Base-by-base conservation (phyloP, 306 rosid species). In the Trifolium fragiferum region DNA sequence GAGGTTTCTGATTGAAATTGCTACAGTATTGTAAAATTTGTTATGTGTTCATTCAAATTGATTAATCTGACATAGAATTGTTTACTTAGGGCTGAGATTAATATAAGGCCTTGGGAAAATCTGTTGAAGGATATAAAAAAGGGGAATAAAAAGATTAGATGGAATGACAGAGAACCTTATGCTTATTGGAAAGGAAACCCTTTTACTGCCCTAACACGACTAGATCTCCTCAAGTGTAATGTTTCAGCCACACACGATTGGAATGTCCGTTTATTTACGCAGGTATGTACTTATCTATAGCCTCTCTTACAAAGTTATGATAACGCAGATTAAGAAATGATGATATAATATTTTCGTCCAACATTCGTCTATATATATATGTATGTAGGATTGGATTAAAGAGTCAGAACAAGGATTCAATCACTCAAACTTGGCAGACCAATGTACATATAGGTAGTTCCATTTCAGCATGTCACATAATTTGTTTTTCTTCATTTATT, bases 111-210 rank as follows among this genome's bases (percentile, higher is more conserved):
- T n/a, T 92, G 98, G 98, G 83, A 60, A 55, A 82, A 68, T 16
- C 6, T 85, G 21, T 54, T 88, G 79, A 66, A 78, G 76, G 91
- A 81, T 10, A 82, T 92, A 15, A 82, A 76, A 66, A 75, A 82
- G 60, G 96, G 93, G 5, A 92, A 90, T 59, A 77, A 72, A 35
- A 85, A 67, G 79, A 83, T 68, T 20, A 61, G 81, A 46, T 92
- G 96, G 92, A 25, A 43, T 2, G 89, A 92, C 1, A 88, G 93
- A 72, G 85, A 81, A 49, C 87, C 96, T 12, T 90, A 82, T 60
- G 98, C 96, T 37, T 88, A 92, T 70, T 90, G 93, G 93, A 92
- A 68, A 70, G 98, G 98, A n/a, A 92, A 92, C 81, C 93, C 93
- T 11, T 6, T 25, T 70, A 93, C 90, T 37, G 82, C 84, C 8